Base-by-base conservation (phyloP, 2,329 filamentous ascomycete genomes). In the Malbranchea cinnamomea region DNA sequence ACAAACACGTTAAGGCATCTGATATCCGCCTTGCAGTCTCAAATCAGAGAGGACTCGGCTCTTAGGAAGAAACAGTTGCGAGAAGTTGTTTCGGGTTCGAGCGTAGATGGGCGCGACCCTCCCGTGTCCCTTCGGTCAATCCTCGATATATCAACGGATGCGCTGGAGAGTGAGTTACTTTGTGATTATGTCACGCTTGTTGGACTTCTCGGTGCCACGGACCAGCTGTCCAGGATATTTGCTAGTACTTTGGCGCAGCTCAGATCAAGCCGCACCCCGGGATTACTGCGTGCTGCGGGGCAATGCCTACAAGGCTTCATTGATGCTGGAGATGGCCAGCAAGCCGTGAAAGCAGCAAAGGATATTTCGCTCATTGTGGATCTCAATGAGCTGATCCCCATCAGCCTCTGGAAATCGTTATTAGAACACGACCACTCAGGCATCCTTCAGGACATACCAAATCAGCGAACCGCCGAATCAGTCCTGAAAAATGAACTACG, bases 401-500 rank as follows among this genome's bases (percentile, higher is more conserved):
- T 6, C 5, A 12, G 11, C 11, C 11, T 37, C 4, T 41, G 39
- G 39, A 27, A 22, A 13, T 5, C 22, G 5, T 30, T 41, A 14
- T n/a, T 34, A 15, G 38, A 46, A 14, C 28, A 38, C 11, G 14
- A 44, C 22, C 27, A 50, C 5, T 25, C 38, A 2, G 33, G 41
- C 22, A 24, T 32, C 3, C 26, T 55, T 8, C 34, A 38, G n/a
- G 35, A 39, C 6, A 32, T 54, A 27, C 37, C 43, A 14, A 37
- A 38, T 12, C 35, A 40, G 4, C 20, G 37, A 14, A 41, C 49
- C 11, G 44, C 42, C 13, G 16, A 35, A 6, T 28, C 23, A 17
- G 30, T 55, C n/a, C 37, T 56, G 15, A 28, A 47, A 19, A 12
- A 11, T 13, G 38, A 47, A 21, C 33, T 54, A 5, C 9, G 30